Percentiles rank a stretch among this genome's conserved stretches.
phyloP scores from a whole-genome alignment of 1,139 yeast species.

The Yamadazyma sp. region DNA sequence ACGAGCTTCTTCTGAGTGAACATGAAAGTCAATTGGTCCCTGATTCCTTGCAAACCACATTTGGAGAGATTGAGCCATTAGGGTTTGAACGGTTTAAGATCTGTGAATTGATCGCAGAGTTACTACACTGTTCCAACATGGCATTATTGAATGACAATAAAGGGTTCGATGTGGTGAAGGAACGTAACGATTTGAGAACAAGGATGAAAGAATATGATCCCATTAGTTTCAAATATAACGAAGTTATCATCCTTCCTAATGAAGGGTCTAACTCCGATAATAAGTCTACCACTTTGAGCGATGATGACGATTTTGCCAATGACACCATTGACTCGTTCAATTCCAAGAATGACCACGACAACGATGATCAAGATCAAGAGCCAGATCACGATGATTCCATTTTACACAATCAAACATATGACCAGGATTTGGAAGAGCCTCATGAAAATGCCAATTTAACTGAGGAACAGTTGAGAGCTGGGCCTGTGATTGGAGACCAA shows the following conservation, averaged over 20 bases:
- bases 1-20: slow-evolving; percentile 30
- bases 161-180: slow-evolving; percentile 75
- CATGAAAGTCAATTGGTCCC: slow-evolving; percentile 22
- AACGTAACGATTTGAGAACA: slow-evolving; percentile 68
- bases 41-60: slow-evolving; percentile 52
- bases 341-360: slow-evolving; percentile 14
- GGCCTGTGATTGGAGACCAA: slow-evolving; percentile 87
- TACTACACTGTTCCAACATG: slow-evolving; percentile 96
- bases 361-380: too few species aligned
- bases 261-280: slow-evolving; percentile 16
- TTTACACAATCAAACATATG: slow-evolving; percentile 23
- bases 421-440: slow-evolving; percentile 41
- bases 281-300: slow-evolving; percentile 8
- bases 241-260: slow-evolving; percentile 40
- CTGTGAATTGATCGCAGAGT: slow-evolving; percentile 92
- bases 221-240: slow-evolving; percentile 49
- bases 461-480: slow-evolving; percentile 61
- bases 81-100: slow-evolving; percentile 95
- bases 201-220: slow-evolving; percentile 49
- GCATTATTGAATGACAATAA: slow-evolving; percentile 81
- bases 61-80: slow-evolving; percentile 69
- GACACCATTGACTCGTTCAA: slow-evolving; percentile 53
- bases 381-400: slow-evolving; percentile 22
- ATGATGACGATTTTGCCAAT: slow-evolving; percentile 27
- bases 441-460: slow-evolving; percentile 55